Conservation (phyloP, 179 eudicot genomes). For the Amaranthus tricolor region DNA sequence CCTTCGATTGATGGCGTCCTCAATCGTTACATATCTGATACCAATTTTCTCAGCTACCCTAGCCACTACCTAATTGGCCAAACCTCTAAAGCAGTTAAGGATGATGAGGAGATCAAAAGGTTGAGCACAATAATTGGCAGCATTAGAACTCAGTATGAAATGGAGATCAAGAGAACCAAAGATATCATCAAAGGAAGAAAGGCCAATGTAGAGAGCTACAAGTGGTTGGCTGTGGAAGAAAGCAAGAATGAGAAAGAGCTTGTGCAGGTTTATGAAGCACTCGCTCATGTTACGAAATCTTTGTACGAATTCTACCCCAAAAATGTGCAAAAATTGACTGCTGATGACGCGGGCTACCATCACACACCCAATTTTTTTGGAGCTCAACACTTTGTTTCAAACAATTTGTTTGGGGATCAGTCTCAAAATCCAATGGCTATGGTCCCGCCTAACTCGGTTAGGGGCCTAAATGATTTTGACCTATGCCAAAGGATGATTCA, state of each 20-base stretch:
- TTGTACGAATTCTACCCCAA: too few species aligned
- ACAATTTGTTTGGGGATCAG: background rate
- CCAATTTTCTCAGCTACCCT: background rate
- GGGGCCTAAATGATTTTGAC: slow-evolving; percentile 3
- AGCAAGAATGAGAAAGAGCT: background rate
- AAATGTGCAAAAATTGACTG: too few species aligned
- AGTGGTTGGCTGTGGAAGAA: too few species aligned
- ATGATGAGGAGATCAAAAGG: slow-evolving; percentile 2
- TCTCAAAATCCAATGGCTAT: background rate
- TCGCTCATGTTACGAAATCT: background rate
- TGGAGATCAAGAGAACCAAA: too few species aligned
- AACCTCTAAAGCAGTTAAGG: background rate
- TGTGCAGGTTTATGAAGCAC: background rate
- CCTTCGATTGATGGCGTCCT: slow-evolving; percentile 31
- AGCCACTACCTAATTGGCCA: background rate
- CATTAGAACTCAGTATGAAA: too few species aligned
- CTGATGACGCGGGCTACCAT: too few species aligned
- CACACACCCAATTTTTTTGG: background rate
- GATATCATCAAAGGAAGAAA: too few species aligned
- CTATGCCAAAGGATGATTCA: slow-evolving; percentile 15
- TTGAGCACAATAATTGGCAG: background rate
- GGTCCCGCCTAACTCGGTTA: background rate
- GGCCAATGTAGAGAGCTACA: too few species aligned
- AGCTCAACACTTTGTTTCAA: background rate
- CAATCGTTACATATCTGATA: slow-evolving; percentile 23